Evolutionary conservation across 2,329 filamentous ascomycete species (phyloP).

Genomic region (Neobulgaria alba): DNA sequence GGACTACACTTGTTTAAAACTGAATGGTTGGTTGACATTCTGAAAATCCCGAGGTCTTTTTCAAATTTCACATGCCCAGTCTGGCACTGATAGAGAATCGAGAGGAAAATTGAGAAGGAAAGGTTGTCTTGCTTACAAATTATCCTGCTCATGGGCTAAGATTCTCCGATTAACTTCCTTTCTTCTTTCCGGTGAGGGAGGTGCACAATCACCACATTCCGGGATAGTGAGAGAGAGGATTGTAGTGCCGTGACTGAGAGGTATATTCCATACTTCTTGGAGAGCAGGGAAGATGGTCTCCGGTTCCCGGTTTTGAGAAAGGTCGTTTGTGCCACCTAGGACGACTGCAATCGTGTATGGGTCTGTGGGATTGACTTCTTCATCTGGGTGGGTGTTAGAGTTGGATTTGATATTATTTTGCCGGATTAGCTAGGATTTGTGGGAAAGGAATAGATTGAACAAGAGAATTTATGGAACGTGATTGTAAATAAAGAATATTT

Average conservation of each 20-base stretch:
- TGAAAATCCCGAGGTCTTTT: too few relatives aligned
- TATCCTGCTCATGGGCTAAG: constrained; percentile 36
- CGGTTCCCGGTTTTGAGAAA: constrained; percentile 33
- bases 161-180: constrained; percentile 46
- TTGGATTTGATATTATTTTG: too few relatives aligned
- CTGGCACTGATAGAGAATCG: too few relatives aligned
- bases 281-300: constrained; percentile 41
- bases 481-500: too few relatives aligned
- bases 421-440: not conserved
- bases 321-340: constrained; percentile 57
- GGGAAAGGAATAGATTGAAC: not conserved
- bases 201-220: constrained; percentile 33
- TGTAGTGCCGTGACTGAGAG: constrained; percentile 41
- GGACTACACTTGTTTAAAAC: too few relatives aligned
- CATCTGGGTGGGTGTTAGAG: constrained; percentile 12
- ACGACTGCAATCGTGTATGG: constrained; percentile 51
- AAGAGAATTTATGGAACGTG: too few relatives aligned
- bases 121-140: too few relatives aligned
- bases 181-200: constrained; percentile 30
- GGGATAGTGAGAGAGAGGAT: constrained; percentile 57
- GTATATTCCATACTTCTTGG: constrained; percentile 40
- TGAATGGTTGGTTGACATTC: too few relatives aligned
- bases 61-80: too few relatives aligned
- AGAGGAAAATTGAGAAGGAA: too few relatives aligned
- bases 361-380: constrained; percentile 8